These are phyloP conservation scores for Candida maris DNA, from an alignment of 805 yeast species.

Conservation along the genomic window DNA sequence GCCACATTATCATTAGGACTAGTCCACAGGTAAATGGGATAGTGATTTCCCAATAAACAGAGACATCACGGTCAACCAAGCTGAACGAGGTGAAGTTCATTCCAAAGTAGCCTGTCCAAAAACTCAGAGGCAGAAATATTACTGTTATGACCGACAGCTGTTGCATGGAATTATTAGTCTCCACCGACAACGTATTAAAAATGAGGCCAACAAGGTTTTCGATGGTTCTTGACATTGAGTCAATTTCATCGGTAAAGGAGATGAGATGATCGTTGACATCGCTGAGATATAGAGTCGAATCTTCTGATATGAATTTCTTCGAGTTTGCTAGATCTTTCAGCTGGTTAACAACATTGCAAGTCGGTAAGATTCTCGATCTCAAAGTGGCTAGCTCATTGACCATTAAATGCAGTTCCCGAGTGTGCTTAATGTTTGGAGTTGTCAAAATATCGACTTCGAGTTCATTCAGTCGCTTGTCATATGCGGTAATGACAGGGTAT, in stretches of 20 bases:
- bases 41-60: conserved; percentile 47
- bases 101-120: conserved; percentile 60
- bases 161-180: conserved; percentile 52
- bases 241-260: conserved; percentile 50
- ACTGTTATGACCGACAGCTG: conserved; percentile 54
- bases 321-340: conserved; percentile 37
- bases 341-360: conserved; percentile 44
- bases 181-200: conserved; percentile 55
- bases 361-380: conserved; percentile 44
- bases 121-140: conserved; percentile 54
- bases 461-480: conserved; percentile 43
- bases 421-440: conserved; percentile 47
- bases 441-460: conserved; percentile 49
- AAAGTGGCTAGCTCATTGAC: conserved; percentile 49
- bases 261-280: conserved; percentile 57
- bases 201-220: conserved; percentile 49
- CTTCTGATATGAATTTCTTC: conserved; percentile 34
- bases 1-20: conserved; percentile 35
- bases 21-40: conserved; percentile 38
- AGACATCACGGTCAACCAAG: conserved; percentile 35
- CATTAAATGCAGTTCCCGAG: conserved; percentile 51
- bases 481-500: conserved; percentile 51
- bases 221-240: conserved; percentile 49
- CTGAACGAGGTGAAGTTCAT: conserved; percentile 48
- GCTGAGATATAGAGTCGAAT: conserved; percentile 44